Conservation (phyloP, 2,329 filamentous ascomycete species). For the Alternaria postmessia region DNA sequence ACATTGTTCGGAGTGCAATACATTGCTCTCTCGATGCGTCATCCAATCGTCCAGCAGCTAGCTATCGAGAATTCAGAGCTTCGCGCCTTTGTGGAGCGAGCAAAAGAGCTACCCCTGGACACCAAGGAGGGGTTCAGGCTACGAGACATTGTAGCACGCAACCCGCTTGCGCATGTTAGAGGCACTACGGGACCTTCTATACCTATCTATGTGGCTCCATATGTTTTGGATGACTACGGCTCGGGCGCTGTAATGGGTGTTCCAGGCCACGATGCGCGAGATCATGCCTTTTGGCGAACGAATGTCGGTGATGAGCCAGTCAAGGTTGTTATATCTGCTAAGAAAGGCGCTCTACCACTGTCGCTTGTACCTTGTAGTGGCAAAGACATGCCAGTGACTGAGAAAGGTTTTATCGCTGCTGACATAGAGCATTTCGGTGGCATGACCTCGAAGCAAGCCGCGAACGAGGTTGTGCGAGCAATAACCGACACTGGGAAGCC, state of each 20-base stretch:
- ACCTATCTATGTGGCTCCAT: constrained; percentile 82
- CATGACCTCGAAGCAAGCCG: constrained; percentile 69
- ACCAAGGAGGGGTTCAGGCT: constrained; percentile 73
- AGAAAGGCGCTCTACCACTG: constrained; percentile 13
- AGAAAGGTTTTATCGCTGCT: constrained; percentile 72
- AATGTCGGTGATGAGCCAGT: constrained; percentile 70
- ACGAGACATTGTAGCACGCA: constrained; percentile 49
- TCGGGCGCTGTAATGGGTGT: constrained; percentile 93
- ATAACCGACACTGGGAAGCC: constrained; percentile 60
- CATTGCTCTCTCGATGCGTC: constrained; percentile 76
- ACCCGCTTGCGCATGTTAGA: constrained; percentile 61
- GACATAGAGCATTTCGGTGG: constrained; percentile 71
- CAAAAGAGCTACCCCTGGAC: constrained; percentile 62
- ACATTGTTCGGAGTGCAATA: constrained; percentile 90
- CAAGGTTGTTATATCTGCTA: constrained; percentile 60
- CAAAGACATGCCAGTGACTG: constrained; percentile 65
- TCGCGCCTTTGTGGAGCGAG: constrained; percentile 70
- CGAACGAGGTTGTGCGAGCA: constrained; percentile 63
- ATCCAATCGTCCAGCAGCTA: constrained; percentile 71
- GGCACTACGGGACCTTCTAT: constrained; percentile 61
- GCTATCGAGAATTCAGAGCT: constrained; percentile 69
- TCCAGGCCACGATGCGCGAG: constrained; percentile 81
- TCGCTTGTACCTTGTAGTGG: constrained; percentile 43
- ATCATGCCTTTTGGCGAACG: constrained; percentile 80
- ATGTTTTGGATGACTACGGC: constrained; percentile 85